Evolutionary conservation across 148 eudicot genomes (phyloP), one percentile per base, ranked within the genome.

Genomic region (Pharnaceum exiguum): DNA sequence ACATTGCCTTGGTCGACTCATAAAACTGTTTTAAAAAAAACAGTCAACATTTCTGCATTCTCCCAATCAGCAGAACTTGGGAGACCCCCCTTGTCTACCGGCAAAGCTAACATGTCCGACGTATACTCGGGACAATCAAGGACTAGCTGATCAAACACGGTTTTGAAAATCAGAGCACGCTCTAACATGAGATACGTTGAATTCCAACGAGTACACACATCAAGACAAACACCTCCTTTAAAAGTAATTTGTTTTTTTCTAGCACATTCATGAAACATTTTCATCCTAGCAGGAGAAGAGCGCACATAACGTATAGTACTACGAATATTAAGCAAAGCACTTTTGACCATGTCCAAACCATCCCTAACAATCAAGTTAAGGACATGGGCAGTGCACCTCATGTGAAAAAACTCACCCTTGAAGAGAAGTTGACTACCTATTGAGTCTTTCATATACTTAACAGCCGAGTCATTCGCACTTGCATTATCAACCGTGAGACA

Each of bases 131-230:
- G n/a, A n/a, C n/a, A n/a, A n/a, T n/a, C n/a, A n/a, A n/a, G n/a
- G n/a, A n/a, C 28, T 26, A 28, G 36, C n/a, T 21, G 5, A 13
- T 57, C 47, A 55, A 70, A 55, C 10, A 18, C 63, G 17, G 8
- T 21, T 17, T 40, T 10, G 46, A 35, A 55, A 0, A 24, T 62
- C 4, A 37, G 1, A 46, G 67, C 62, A 8, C 15, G 18, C 1
- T 70, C 46, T 3, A 62, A 27, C 74, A 69, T 62, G 0, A 36
- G 19, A 24, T 54, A 69, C 2, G 62, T 53, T 0, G 63, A 62
- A 35, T 61, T 69, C 73, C 67, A 69, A 16, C 73, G 25, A 21
- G 71, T 50, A 26, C 26, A 15, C 16, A 67, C 71, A 67, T 58
- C 65, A 9, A 57, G 35, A 7, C 17, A n/a, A 22, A 60, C 45